A percentile compares a stretch with the other conserved stretches of the same genome.
These are phyloP conservation scores for Rhododendron simsii DNA, from an alignment of 148 eudicot species.

Conservation along the genomic window DNA sequence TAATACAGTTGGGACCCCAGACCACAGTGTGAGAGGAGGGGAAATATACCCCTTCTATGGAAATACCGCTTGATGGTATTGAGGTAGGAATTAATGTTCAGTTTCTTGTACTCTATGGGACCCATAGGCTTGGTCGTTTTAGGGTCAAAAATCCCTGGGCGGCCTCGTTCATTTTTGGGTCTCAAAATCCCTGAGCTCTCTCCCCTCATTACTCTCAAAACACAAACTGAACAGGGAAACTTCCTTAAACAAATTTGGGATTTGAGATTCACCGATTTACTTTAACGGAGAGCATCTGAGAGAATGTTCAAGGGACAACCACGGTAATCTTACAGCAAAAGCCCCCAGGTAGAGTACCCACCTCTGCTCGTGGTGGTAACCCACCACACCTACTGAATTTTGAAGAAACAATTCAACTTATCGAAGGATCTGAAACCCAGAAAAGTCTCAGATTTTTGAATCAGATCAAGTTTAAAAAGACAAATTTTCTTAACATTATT, in stretches of 20 bases:
- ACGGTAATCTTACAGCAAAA: not conserved
- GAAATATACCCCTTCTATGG: no score
- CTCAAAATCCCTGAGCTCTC: no score
- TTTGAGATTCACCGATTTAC: not conserved
- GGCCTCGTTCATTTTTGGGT: no score
- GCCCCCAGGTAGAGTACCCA: not conserved
- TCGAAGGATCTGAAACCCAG: not conserved
- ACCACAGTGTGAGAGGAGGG: not conserved
- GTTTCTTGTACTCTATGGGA: not conserved
- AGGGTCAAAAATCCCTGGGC: no score
- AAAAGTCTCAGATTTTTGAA: not conserved
- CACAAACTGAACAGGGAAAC: no score
- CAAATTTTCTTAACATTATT: not conserved
- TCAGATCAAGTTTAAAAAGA: not conserved
- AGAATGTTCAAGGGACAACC: not conserved
- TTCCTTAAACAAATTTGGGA: no score
- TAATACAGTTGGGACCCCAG: no score
- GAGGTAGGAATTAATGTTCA: no score
- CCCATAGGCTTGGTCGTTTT: no score
- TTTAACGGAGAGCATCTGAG: no score
- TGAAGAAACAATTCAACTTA: not conserved
- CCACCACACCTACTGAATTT: not conserved
- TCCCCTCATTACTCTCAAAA: no score
- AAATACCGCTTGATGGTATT: no score
- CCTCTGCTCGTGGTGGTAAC: not conserved